Conservation (phyloP, 805 yeast species). For the Candida broadrunensis region DNA sequence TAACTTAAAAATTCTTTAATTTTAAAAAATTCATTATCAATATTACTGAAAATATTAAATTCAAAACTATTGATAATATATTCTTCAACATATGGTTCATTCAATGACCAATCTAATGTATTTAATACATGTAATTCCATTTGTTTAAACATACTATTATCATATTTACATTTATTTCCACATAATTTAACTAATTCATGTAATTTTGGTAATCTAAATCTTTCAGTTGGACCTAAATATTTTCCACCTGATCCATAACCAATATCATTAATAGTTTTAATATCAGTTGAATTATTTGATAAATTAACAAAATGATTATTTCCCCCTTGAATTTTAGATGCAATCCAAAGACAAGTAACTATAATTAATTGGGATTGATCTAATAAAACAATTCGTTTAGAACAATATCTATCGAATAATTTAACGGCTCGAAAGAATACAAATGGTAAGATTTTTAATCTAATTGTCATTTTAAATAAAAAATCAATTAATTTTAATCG, state of each 20-base stretch:
- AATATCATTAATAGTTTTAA: slow-evolving; percentile 33
- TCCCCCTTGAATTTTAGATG: slow-evolving; percentile 80
- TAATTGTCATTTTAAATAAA: slow-evolving; percentile 63
- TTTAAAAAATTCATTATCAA: slow-evolving; percentile 34
- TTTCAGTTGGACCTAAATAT: slow-evolving; percentile 66
- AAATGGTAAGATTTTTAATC: slow-evolving; percentile 65
- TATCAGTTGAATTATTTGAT: slow-evolving; percentile 18
- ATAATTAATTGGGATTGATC: slow-evolving; percentile 90
- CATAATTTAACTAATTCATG: slow-evolving; percentile 70
- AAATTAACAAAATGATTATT: slow-evolving; percentile 63
- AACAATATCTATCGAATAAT: slow-evolving; percentile 87
- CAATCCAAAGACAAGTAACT: slow-evolving; percentile 89
- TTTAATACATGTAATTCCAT: slow-evolving; percentile 52
- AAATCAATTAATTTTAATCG: slow-evolving; percentile 79
- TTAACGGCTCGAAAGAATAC: slow-evolving; percentile 66
- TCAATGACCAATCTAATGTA: slow-evolving; percentile 61
- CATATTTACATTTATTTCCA: slow-evolving; percentile 57
- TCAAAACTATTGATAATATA: slow-evolving; percentile 32
- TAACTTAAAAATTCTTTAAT: slow-evolving; percentile 51
- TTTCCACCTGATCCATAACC: slow-evolving; percentile 55
- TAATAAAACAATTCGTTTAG: slow-evolving; percentile 76
- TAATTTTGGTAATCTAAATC: slow-evolving; percentile 72
- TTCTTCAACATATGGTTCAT: slow-evolving; percentile 53
- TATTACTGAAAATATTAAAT: slow-evolving; percentile 19
- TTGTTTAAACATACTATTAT: slow-evolving; percentile 49